These are phyloP conservation scores for Apophysomyces elegans DNA, from an alignment of 371 early-diverging fungal genomes.

Conservation along the genomic window DNA sequence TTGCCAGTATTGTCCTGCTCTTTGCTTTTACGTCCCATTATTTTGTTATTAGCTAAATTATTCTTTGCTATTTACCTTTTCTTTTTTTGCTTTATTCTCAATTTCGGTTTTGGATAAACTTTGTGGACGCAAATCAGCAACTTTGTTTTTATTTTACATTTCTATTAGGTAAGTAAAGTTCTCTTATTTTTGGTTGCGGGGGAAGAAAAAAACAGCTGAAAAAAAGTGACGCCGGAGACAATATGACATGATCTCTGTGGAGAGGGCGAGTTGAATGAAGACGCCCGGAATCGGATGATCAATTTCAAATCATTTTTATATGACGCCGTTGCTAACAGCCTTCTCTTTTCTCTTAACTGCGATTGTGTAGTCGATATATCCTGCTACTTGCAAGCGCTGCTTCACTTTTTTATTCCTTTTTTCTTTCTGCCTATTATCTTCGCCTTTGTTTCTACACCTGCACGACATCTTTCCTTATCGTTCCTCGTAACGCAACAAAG, in stretches of 20 bases:
- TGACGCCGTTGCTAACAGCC: neutral
- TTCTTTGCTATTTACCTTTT: neutral
- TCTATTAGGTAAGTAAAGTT: neutral
- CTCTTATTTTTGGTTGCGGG: slow-evolving; percentile 3
- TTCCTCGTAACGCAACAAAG: neutral
- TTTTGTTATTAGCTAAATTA: too few relatives aligned
- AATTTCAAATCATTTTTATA: neutral
- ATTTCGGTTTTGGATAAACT: neutral
- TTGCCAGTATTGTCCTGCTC: neutral
- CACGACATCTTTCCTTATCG: neutral
- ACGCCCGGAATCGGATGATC: slow-evolving; percentile 9
- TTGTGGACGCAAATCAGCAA: neutral
- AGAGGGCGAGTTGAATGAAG: neutral
- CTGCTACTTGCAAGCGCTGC: slow-evolving; percentile 8
- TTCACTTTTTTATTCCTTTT: slow-evolving; percentile 1
- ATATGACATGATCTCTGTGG: slow-evolving; percentile 1
- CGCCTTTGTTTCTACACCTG: neutral
- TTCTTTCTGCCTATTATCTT: neutral
- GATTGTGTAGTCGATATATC: slow-evolving; percentile 8
- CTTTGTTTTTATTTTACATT: neutral
- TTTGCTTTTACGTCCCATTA: neutral
- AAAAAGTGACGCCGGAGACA: neutral
- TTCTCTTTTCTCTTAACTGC: slow-evolving; percentile 4
- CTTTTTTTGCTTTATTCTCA: neutral
- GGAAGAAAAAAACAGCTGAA: neutral